Conservation (phyloP, 2,329 filamentous ascomycete species). For the Phaeosphaeriaceae sp. region DNA sequence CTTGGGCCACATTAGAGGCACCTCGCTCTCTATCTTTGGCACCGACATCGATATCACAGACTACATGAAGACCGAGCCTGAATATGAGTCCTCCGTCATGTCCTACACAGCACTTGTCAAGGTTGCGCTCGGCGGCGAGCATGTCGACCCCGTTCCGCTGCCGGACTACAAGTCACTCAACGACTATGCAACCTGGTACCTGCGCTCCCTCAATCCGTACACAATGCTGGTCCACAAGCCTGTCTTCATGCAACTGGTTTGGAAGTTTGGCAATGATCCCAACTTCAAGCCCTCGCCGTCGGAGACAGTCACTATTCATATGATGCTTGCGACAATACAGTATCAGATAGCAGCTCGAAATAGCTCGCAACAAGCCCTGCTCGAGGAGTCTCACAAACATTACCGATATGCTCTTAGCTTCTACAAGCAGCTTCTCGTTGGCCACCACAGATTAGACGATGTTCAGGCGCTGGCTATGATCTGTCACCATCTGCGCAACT, state of each 20-base stretch:
- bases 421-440: conserved; percentile 69
- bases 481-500: conserved; percentile 74
- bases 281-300: conserved; percentile 67
- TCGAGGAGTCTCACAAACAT: conserved; percentile 74
- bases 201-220: conserved; percentile 74
- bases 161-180: conserved; percentile 70
- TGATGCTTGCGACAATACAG: conserved; percentile 79
- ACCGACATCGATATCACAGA: conserved; percentile 80
- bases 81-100: conserved; percentile 63
- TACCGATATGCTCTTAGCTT: conserved; percentile 78
- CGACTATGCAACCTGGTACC: conserved; percentile 77
- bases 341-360: conserved; percentile 80
- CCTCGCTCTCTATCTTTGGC: conserved; percentile 77
- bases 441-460: conserved; percentile 68
- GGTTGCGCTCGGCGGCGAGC: conserved; percentile 65
- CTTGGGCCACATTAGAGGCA: conserved; percentile 77
- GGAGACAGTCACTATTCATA: conserved; percentile 75
- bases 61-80: conserved; percentile 71
- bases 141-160: conserved; percentile 63
- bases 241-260: conserved; percentile 73
- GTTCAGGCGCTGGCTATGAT: conserved; percentile 78
- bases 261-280: conserved; percentile 75
- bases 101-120: conserved; percentile 75
- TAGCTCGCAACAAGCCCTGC: conserved; percentile 55
- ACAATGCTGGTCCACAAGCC: conserved; percentile 80